A percentile compares a stretch with the other conserved stretches of the same genome.
Evolutionary conservation across 2,329 filamentous ascomycete genomes (phyloP).

Genomic region (Penicillium sp.): DNA sequence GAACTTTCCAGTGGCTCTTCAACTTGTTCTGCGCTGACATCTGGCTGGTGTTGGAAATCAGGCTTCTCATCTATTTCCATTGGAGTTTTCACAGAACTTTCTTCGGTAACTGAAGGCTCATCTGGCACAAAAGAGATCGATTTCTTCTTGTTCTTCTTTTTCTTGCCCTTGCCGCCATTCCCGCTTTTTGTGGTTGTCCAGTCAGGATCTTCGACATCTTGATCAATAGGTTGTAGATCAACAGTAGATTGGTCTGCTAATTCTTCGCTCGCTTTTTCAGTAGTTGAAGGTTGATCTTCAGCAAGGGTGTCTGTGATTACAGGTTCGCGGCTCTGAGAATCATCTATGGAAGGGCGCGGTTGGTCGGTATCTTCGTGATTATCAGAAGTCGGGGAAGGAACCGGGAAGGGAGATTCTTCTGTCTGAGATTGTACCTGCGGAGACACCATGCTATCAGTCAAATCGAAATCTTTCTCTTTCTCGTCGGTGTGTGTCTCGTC

Average conservation of each 20-base stretch:
- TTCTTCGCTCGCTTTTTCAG: conserved; percentile 2
- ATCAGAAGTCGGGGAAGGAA: conserved; percentile 29
- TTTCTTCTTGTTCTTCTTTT: conserved; percentile 17
- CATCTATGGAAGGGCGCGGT: conserved; percentile 20
- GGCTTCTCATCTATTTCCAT: background rate
- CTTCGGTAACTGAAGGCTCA: conserved; percentile 1
- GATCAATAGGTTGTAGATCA: conserved; percentile 1
- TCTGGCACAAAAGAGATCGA: conserved; percentile 8
- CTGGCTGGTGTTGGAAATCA: background rate
- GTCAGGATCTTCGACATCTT: background rate
- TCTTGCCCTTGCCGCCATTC: conserved; percentile 18
- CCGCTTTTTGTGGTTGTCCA: conserved; percentile 6
- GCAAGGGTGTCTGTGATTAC: background rate
- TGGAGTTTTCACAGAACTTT: conserved; percentile 4
- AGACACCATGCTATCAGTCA: conserved; percentile 43
- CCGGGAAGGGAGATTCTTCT: conserved; percentile 29
- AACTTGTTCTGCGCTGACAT: background rate
- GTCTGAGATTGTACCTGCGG: conserved; percentile 41
- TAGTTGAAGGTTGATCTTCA: background rate
- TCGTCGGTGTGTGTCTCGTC: conserved; percentile 33
- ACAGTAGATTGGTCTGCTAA: background rate
- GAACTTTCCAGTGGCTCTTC: background rate
- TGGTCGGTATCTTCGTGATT: conserved; percentile 18
- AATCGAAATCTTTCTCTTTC: conserved; percentile 36
- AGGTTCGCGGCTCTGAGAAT: conserved; percentile 1